Percentiles rank a stretch among this genome's conserved stretches.
Conservation (phyloP, 116 monocot species). For the Papilionanthe hybrid region DNA sequence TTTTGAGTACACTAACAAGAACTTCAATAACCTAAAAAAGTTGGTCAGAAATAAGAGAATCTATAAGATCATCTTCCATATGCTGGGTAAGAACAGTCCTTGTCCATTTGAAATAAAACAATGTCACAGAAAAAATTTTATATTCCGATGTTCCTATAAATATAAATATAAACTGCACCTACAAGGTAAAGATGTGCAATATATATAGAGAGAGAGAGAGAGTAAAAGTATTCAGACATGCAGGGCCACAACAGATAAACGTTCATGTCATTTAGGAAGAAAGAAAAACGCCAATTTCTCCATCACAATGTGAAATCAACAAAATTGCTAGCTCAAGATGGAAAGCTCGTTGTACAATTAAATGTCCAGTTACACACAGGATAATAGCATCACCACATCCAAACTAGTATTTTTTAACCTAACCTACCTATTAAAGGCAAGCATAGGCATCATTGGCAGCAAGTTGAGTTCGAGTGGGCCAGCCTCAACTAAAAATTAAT, state of each 20-base stretch:
- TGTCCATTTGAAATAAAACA: not conserved
- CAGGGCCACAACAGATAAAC: not conserved
- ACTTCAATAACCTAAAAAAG: not conserved
- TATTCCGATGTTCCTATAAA: not conserved
- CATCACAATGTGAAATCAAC: too few relatives aligned
- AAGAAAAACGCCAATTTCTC: too few relatives aligned
- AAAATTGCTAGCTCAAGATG: too few relatives aligned
- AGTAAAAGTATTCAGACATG: not conserved
- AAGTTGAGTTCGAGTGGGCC: too few relatives aligned
- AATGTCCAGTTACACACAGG: too few relatives aligned
- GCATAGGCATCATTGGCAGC: too few relatives aligned
- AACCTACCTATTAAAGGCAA: too few relatives aligned
- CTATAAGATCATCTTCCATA: not conserved
- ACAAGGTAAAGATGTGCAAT: not conserved
- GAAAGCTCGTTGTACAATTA: too few relatives aligned
- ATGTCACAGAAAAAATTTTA: not conserved
- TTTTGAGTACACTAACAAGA: not conserved
- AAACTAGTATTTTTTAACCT: too few relatives aligned
- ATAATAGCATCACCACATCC: too few relatives aligned
- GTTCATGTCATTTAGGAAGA: too few relatives aligned
- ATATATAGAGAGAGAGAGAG: not conserved
- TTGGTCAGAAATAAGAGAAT: not conserved
- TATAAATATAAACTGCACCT: not conserved
- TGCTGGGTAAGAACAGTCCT: not conserved
- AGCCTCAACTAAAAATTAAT: too few relatives aligned